A percentile compares a stretch with the other conserved stretches of the same genome.
These are phyloP conservation scores for Kodamaea laetipori DNA, from an alignment of 805 yeast species.

Conservation along the genomic window DNA sequence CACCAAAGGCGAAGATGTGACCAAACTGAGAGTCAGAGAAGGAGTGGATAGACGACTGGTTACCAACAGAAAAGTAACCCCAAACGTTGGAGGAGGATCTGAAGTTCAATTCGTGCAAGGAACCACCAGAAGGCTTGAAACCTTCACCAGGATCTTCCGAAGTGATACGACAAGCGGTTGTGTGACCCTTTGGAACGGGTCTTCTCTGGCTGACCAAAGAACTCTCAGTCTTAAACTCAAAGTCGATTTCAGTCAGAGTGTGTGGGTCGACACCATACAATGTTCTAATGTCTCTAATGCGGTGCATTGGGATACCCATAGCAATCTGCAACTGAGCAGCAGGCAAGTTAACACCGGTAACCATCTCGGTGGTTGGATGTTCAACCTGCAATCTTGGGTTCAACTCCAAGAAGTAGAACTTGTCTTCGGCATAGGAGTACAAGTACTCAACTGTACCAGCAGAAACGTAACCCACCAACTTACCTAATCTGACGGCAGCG, in stretches of 20 bases:
- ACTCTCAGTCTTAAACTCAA: constrained; percentile 74
- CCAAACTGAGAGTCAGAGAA: constrained; percentile 99
- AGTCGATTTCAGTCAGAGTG: constrained; percentile 85
- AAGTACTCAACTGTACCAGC: constrained; percentile 99
- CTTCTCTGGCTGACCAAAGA: constrained; percentile 79
- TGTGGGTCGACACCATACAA: constrained; percentile 96
- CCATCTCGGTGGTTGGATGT: constrained; percentile 99
- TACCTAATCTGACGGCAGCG: constrained; percentile 97
- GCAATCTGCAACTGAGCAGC: constrained; percentile 99
- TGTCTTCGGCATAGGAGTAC: constrained; percentile 90
- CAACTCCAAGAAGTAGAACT: constrained; percentile 93
- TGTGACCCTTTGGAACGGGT: constrained; percentile 97
- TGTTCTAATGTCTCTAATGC: constrained; percentile 89
- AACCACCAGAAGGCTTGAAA: constrained; percentile 97
- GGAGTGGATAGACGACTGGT: constrained; percentile 95
- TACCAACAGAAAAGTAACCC: constrained; percentile 98
- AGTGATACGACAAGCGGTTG: constrained; percentile 98
- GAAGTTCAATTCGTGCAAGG: constrained; percentile 92
- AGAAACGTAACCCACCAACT: constrained; percentile 95
- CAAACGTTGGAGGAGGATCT: constrained; percentile 97
- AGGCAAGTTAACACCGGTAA: constrained; percentile 95
- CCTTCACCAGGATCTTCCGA: constrained; percentile 99
- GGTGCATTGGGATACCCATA: constrained; percentile 98
- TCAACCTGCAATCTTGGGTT: constrained; percentile 99
- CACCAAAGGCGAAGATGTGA: constrained; percentile 98